A percentile compares a stretch with the other conserved stretches of the same genome.
These are phyloP conservation scores for Colletotrichum camelliae DNA, from an alignment of 2,329 filamentous ascomycete genomes.

Conservation along the genomic window DNA sequence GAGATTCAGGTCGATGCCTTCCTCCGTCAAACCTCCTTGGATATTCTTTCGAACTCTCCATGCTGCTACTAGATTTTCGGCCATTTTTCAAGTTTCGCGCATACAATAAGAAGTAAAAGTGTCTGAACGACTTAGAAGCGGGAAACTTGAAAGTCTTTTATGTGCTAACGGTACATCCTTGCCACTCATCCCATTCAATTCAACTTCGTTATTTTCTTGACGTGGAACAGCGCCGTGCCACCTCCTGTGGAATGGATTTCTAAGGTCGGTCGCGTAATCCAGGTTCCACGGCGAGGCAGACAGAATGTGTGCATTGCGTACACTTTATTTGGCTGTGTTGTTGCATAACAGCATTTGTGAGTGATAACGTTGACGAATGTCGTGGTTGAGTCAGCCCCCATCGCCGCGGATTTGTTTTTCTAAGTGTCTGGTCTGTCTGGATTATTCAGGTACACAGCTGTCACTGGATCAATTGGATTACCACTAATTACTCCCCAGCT, in stretches of 20 bases:
- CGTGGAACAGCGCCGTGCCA: neutral
- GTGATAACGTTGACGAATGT: neutral
- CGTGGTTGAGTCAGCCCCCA: neutral
- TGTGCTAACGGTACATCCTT: neutral
- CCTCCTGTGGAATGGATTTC: rapidly evolving
- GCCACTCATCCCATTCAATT: neutral
- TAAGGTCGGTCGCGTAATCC: neutral
- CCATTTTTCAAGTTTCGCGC: neutral
- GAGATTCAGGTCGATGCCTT: neutral
- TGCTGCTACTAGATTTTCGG: rapidly evolving
- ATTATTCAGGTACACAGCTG: rapidly evolving
- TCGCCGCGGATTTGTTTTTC: neutral
- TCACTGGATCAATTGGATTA: neutral
- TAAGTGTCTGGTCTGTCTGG: rapidly evolving
- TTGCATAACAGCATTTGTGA: neutral
- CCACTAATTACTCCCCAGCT: neutral
- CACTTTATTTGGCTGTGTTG: neutral
- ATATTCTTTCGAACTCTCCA: neutral
- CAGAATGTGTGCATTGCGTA: rapidly evolving
- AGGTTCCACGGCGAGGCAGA: neutral
- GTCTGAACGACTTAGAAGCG: neutral
- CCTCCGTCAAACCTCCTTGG: neutral
- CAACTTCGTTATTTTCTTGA: neutral
- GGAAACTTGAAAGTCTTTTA: rapidly evolving
- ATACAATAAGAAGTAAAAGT: neutral